Evolutionary conservation across 2,329 filamentous ascomycete genomes (phyloP), one percentile per base, ranked within the genome.

Genomic region (Lasiodiplodia gonubiensis): DNA sequence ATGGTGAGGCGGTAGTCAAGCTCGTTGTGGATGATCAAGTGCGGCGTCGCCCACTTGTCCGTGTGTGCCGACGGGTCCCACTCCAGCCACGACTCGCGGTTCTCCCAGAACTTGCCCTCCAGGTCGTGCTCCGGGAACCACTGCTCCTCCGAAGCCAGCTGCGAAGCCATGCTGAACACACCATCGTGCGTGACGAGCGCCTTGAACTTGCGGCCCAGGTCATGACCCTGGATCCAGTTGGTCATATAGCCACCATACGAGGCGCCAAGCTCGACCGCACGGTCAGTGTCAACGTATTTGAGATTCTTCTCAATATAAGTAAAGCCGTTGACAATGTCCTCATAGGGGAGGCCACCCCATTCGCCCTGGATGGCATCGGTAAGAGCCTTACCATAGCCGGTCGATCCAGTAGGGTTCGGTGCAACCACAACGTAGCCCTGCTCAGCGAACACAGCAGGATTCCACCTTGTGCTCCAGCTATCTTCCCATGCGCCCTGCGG

Each of bases 201-300:
- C 78, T 92, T 92, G 86, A 97, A 96, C 71, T 90, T 88, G 33
- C 92, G 88, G 23, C 93, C 93, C 0, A 97, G 85, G 0, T 88
- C 85, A 70, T 95, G 91, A 8, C 94, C 94, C 79, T 97, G 93
- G 72, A 97, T 93, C 93, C 94, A 97, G 77, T 97, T 86, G 74
- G 79, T 76, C 76, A 86, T 85, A 73, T 76, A 80, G 2, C 79
- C 74, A 30, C 74, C 80, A 60, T 81, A 82, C 0, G 78, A 77
- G 0, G 91, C 92, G 5, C 92, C 92, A 0, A 93, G 80, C 1
- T 90, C 91, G 0, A 95, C 91, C 1, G 91, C 88, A 12, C 88
- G 85, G 3, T 82, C 77, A 0, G 87, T 90, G 74, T 95, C 91
- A 46, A 93, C 86, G 71, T 89, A 92, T 1, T 82, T 76, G 72